Evolutionary conservation across 2,329 filamentous ascomycete genomes (phyloP), one percentile per base, ranked within the genome.

Genomic region (Botrytis aclada): DNA sequence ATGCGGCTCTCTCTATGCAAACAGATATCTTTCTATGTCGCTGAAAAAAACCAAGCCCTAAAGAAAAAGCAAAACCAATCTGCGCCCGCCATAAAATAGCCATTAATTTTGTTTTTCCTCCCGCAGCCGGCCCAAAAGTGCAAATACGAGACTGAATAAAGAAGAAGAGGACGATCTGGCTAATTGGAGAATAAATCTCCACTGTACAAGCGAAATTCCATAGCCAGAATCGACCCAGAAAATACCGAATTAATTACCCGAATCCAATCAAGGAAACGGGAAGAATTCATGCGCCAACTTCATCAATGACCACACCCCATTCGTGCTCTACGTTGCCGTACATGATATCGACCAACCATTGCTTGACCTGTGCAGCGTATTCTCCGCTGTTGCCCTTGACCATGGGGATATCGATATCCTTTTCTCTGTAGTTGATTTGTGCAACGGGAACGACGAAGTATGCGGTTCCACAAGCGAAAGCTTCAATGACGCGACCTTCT

Each of bases 401-500:
- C 84, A 91, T 88, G 69, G 89, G 86, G 73, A 93, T 87, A 76
- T 85, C 80, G 74, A 93, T 85, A 75, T 92, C 88, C 73, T 86
- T 82, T 70, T 89, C 89, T 58, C 88, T 88, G 83, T 92, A 91
- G 81, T 91, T 88, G 79, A 94, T 90, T 66, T 88, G 84, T 9
- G 89, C 90, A 65, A 94, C 86, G 69, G 91, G 88, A 75, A 87
- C 88, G 80, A 94, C 87, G 78, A 93, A 94, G 85, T 86, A 93
- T 72, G 95, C 95, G 75, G 95, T 98, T 29, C 95, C 95, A 47
- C 92, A 90, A 12, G 92, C 93, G 80, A 98, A 98, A 1, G 93
- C 88, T 84, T 98, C 95, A 16, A 97, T 81, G 61, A 97, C 82
- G 3, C 94, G 86, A 4, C 93, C 94, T 80, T 97, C 93, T 61